phyloP scores from a whole-genome alignment of 2,329 filamentous ascomycete genomes.

The Coccinonectria pachysandricola region DNA sequence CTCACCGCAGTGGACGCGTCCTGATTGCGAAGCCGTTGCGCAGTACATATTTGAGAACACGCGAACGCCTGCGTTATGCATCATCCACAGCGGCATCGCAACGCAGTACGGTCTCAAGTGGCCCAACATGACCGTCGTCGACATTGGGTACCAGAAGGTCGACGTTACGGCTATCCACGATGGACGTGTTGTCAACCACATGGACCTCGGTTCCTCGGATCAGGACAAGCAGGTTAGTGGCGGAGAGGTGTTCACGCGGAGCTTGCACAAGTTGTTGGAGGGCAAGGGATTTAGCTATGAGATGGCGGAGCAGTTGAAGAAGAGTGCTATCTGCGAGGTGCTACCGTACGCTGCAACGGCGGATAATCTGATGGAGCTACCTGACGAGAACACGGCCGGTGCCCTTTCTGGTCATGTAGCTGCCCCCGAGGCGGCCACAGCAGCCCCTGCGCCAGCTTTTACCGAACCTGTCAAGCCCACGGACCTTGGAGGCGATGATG shows the following conservation, averaged over 20 bases:
- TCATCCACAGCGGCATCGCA: slow-evolving; percentile 82
- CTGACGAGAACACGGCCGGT: slow-evolving; percentile 28
- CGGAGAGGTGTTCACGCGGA: slow-evolving; percentile 75
- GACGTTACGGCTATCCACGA: slow-evolving; percentile 87
- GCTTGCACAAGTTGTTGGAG: slow-evolving; percentile 56
- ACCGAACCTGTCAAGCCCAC: slow-evolving; percentile 28
- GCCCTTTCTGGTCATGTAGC: slow-evolving; percentile 16
- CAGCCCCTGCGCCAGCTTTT: slow-evolving; percentile 21
- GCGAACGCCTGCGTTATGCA: slow-evolving; percentile 80
- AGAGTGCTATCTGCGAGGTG: slow-evolving; percentile 56
- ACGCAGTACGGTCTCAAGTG: slow-evolving; percentile 72
- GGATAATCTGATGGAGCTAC: slow-evolving; percentile 38
- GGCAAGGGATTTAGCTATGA: slow-evolving; percentile 49
- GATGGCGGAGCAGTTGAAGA: slow-evolving; percentile 63
- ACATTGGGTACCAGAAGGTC: slow-evolving; percentile 86
- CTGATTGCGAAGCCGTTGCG: slow-evolving; percentile 77
- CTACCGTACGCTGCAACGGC: slow-evolving; percentile 42
- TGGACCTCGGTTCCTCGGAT: slow-evolving; percentile 48
- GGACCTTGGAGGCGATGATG: slow-evolving; percentile 28
- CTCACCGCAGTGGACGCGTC: slow-evolving; percentile 81
- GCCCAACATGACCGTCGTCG: slow-evolving; percentile 73
- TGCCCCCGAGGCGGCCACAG: too few species aligned
- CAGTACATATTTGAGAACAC: slow-evolving; percentile 98
- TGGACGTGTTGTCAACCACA: slow-evolving; percentile 61
- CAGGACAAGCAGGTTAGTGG: slow-evolving; percentile 51